A percentile compares a stretch with the other conserved stretches of the same genome.
These are phyloP conservation scores for Leishmania martiniquensis DNA, from an alignment of 208 protist species.

Conservation along the genomic window DNA sequence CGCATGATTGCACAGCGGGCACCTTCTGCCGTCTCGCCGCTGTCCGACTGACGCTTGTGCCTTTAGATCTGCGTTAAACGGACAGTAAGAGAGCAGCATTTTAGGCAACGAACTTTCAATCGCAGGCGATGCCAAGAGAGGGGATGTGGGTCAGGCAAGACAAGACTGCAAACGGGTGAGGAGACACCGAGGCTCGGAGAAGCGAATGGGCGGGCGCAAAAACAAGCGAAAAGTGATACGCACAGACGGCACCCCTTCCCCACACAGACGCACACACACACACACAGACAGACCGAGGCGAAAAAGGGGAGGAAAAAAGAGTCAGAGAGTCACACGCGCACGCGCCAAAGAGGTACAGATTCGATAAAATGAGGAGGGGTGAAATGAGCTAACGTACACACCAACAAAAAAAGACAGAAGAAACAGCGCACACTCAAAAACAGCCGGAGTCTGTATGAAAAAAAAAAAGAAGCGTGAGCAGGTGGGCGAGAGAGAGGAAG, in stretches of 20 bases:
- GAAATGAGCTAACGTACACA: not conserved
- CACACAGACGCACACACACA: not conserved
- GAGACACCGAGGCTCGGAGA: not conserved
- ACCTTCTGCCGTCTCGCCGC: not conserved
- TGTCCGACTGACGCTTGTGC: not conserved
- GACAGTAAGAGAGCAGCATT: not conserved
- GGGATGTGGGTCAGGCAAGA: not conserved
- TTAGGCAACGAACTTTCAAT: not conserved
- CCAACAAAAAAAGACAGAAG: not conserved
- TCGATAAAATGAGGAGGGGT: not conserved
- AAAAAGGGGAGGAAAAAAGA: too few relatives aligned
- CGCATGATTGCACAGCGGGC: not conserved
- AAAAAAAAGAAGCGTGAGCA: not conserved
- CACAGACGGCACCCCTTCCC: not conserved
- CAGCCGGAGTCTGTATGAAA: slow-evolving; percentile 7
- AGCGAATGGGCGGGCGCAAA: not conserved
- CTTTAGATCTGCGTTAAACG: not conserved
- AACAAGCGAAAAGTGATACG: not conserved
- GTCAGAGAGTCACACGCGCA: too few relatives aligned
- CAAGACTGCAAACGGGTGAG: not conserved
- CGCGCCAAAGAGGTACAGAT: not conserved
- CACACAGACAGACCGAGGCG: not conserved
- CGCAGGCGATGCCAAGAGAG: not conserved
- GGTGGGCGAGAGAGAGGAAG: not conserved
- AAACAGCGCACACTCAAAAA: not conserved